Percentiles rank a stretch among this genome's conserved stretches.
These are phyloP conservation scores for Stephanodiscus triporus DNA, from an alignment of 108 stramenopile species.

Conservation along the genomic window DNA sequence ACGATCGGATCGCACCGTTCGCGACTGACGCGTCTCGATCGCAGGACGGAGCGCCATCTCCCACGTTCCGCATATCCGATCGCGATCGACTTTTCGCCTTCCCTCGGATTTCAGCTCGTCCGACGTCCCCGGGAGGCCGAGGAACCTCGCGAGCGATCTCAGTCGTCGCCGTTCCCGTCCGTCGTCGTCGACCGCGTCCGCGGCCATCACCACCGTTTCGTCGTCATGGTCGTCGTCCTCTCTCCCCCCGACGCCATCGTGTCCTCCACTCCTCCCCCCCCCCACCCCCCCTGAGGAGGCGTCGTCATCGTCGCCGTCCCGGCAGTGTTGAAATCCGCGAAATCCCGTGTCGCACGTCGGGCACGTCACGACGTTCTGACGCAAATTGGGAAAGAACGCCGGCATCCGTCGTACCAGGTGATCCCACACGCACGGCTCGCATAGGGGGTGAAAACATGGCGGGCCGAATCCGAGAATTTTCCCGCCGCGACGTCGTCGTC, in stretches of 20 bases:
- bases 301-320: conserved; percentile 4
- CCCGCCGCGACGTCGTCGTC: too few species aligned
- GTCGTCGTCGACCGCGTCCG: background rate
- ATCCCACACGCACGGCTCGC: conserved; percentile 75
- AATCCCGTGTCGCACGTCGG: conserved; percentile 45
- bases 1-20: conserved; percentile 73
- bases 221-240: too few species aligned
- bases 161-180: conserved; percentile 32
- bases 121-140: conserved; percentile 50
- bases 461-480: conserved; percentile 45
- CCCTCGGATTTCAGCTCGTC: conserved; percentile 58
- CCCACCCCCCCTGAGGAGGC: background rate
- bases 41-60: conserved; percentile 51
- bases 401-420: conserved; percentile 56
- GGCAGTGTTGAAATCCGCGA: conserved; percentile 9
- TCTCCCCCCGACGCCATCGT: too few species aligned
- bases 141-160: conserved; percentile 53
- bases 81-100: conserved; percentile 39
- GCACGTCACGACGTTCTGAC: conserved; percentile 54
- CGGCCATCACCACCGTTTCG: too few species aligned
- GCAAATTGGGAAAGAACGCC: conserved; percentile 24
- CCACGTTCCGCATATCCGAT: conserved; percentile 60
- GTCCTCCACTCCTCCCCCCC: too few species aligned
- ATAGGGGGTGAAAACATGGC: conserved; percentile 55
- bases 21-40: conserved; percentile 52